A percentile compares a stretch with the other conserved stretches of the same genome.
Conservation (phyloP, 305 asterid genomes). For the Vinca major region DNA sequence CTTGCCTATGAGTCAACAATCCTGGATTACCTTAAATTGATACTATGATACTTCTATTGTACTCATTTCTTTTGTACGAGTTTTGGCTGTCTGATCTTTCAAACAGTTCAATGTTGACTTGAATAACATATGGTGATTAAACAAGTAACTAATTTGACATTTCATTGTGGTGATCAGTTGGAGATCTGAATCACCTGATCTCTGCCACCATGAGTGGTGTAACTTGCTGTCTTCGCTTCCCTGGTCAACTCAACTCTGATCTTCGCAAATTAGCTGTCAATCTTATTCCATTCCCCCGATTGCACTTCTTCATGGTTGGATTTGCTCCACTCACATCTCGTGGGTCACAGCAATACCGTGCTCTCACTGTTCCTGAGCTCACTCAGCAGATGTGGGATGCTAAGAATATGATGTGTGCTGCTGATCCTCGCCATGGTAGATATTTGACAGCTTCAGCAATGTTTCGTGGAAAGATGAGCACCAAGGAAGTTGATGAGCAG, state of each 20-base stretch:
- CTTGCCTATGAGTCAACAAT: not conserved
- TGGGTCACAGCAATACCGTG: constrained; percentile 25
- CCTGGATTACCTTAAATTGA: not conserved
- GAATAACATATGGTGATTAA: not conserved
- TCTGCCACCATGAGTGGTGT: constrained; percentile 35
- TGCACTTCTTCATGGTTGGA: constrained; percentile 31
- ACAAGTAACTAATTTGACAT: not conserved
- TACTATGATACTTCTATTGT: not conserved
- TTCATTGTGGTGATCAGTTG: constrained; percentile 14
- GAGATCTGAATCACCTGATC: constrained; percentile 28
- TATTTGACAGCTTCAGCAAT: constrained; percentile 24
- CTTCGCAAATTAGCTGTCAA: constrained; percentile 29
- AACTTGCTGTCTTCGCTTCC: constrained; percentile 33
- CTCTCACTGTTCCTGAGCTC: constrained; percentile 24
- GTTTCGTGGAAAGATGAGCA: constrained; percentile 28
- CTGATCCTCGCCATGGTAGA: constrained; percentile 24
- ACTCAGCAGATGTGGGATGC: constrained; percentile 22
- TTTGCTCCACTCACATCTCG: constrained; percentile 30
- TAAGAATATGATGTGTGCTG: constrained; percentile 19
- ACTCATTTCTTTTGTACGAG: not conserved
- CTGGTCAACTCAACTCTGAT: constrained; percentile 31
- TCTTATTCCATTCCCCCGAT: constrained; percentile 26
- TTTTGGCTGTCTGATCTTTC: not conserved
- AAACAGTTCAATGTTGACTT: not conserved
- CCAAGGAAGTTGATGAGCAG: constrained; percentile 19